These are phyloP conservation scores for Talaromyces sp. DNA, from an alignment of 2,329 filamentous ascomycete genomes.

Conservation along the genomic window DNA sequence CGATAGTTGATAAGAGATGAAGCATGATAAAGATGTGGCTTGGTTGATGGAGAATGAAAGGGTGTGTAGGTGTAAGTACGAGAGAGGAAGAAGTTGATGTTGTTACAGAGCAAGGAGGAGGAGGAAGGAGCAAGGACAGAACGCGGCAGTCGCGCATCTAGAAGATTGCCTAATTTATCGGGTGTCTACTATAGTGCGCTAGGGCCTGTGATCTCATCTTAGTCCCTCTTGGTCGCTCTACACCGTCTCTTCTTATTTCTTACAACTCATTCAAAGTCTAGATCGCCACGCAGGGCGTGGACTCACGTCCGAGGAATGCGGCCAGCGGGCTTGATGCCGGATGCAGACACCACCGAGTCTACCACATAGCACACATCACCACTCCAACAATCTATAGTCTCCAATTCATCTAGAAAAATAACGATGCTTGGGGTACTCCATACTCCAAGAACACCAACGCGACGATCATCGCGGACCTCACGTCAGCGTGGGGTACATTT, in stretches of 20 bases:
- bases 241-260: conserved; percentile 2
- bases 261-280: not conserved
- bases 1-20: not conserved
- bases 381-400: not conserved
- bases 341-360: conserved; percentile 11
- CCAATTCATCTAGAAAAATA: not conserved
- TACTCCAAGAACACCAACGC: not conserved
- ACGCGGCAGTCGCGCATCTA: conserved; percentile 14
- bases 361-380: not conserved
- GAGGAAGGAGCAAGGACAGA: not conserved
- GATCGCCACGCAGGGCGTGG: conserved; percentile 15
- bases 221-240: not conserved
- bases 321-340: conserved; percentile 2
- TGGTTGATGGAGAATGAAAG: not conserved
- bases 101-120: not conserved
- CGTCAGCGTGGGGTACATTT: conserved; percentile 7
- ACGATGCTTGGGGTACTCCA: not conserved
- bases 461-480: conserved; percentile 11
- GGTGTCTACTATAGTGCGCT: conserved; percentile 4
- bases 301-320: conserved; percentile 16
- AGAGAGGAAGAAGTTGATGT: not conserved
- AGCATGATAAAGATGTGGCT: not conserved
- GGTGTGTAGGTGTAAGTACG: not conserved
- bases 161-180: conserved; percentile 16
- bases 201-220: not conserved